These are phyloP conservation scores for Lactarius sp. DNA, from an alignment of 768 basidiomycete genomes.

Conservation along the genomic window DNA sequence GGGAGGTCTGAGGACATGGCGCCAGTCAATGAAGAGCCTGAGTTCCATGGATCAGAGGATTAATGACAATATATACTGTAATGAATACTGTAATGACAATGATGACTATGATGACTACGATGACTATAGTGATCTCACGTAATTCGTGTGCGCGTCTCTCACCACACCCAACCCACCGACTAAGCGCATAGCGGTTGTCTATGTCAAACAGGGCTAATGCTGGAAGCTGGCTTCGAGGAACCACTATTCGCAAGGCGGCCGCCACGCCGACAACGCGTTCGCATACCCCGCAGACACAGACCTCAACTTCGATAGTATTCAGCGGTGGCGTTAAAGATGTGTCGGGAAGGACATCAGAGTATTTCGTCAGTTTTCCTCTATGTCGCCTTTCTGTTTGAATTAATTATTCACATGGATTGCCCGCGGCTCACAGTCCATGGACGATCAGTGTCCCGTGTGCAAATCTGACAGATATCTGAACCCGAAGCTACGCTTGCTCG, in stretches of 20 bases:
- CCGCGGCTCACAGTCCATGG: conserved; percentile 54
- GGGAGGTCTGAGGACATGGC: conserved; percentile 27
- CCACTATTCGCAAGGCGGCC: conserved; percentile 66
- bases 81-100: too few species aligned
- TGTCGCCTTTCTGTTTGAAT: conserved; percentile 2
- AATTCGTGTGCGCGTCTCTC: neutral
- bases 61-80: too few species aligned
- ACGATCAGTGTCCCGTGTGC: conserved; percentile 96
- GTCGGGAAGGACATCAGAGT: conserved; percentile 77
- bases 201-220: conserved; percentile 22
- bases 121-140: neutral
- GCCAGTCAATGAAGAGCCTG: neutral
- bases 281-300: conserved; percentile 62
- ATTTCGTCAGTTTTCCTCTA: conserved; percentile 51
- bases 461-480: conserved; percentile 95
- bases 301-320: conserved; percentile 68
- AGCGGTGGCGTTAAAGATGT: conserved; percentile 84
- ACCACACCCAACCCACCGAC: too few species aligned
- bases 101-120: too few species aligned
- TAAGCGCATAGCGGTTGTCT: neutral
- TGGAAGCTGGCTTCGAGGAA: conserved; percentile 50
- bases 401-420: conserved; percentile 9
- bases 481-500: conserved; percentile 86
- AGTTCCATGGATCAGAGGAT: too few species aligned
- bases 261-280: conserved; percentile 49